Evolutionary conservation across 176 grass and related monocot species (phyloP).

Genomic region (Olyra latifolia): DNA sequence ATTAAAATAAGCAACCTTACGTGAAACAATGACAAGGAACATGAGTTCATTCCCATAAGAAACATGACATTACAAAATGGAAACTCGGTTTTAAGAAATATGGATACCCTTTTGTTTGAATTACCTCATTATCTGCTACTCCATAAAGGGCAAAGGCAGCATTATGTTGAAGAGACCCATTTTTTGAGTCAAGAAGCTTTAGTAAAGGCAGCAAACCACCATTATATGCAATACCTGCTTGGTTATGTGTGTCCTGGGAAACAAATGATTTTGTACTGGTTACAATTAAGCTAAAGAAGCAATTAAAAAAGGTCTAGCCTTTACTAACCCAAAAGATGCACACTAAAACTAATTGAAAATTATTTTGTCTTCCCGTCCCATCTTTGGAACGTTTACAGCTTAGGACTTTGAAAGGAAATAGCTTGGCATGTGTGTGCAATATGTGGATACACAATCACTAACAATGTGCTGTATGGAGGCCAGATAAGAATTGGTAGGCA

Average conservation of each 20-base stretch:
- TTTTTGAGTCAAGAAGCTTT: conserved; percentile 99
- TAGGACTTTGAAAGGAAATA: conserved; percentile 1
- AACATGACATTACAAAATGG: not conserved
- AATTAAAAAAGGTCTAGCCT: not conserved
- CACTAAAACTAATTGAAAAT: not conserved
- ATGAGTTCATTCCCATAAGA: conserved; percentile 25
- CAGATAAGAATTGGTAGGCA: not conserved
- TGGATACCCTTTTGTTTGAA: not conserved
- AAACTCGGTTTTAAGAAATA: not conserved
- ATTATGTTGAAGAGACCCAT: conserved; percentile 99
- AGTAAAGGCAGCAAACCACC: conserved; percentile 91
- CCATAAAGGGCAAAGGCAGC: conserved; percentile 99
- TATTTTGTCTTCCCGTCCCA: not conserved
- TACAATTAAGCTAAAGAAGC: conserved; percentile 4
- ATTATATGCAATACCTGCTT: conserved; percentile 98
- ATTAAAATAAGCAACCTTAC: conserved; percentile 30
- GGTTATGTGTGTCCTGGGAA: conserved; percentile 90
- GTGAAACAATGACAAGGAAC: conserved; percentile 13
- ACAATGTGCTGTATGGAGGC: not conserved
- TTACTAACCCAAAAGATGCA: not conserved
- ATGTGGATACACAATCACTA: not conserved
- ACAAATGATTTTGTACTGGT: conserved; percentile 11
- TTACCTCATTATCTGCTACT: conserved; percentile 99
- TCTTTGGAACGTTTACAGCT: not conserved
- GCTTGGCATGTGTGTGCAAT: not conserved